Conservation (phyloP, 2,329 filamentous ascomycete species). For the Nannizzia gypsea region DNA sequence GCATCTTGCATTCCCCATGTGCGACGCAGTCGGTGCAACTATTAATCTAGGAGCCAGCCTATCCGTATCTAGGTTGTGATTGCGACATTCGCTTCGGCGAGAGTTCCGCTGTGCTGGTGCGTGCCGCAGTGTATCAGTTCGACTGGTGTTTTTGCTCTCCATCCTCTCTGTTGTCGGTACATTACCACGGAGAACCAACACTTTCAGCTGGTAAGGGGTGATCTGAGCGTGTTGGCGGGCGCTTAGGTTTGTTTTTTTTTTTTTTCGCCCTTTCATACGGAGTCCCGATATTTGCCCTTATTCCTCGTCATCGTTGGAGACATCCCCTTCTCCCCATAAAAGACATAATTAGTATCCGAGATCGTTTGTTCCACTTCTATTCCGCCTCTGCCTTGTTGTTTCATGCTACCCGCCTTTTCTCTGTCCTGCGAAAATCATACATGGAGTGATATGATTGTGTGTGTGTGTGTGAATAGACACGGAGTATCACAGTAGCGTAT, state of each 20-base stretch:
- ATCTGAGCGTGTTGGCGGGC: not conserved
- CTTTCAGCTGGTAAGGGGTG: not conserved
- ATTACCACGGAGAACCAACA: not conserved
- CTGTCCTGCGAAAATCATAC: not conserved
- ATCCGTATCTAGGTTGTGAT: not conserved
- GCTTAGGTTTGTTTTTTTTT: not conserved
- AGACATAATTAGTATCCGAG: slow-evolving; percentile 1
- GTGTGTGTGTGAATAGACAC: not conserved
- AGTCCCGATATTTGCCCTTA: not conserved
- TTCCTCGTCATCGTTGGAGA: not conserved
- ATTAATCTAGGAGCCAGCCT: not conserved
- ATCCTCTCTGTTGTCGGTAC: not conserved
- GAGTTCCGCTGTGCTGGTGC: not conserved
- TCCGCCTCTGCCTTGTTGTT: not conserved
- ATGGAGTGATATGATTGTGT: not conserved
- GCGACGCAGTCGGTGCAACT: slow-evolving; percentile 1
- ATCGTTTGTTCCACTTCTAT: slow-evolving; percentile 1
- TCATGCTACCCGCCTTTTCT: not conserved
- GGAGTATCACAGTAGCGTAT: not conserved
- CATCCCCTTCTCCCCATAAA: not conserved
- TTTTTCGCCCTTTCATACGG: not conserved
- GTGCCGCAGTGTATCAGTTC: not conserved
- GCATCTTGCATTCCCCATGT: not conserved
- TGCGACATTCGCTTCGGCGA: not conserved
- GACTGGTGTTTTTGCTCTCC: not conserved